Conservation (phyloP, 192 early-diverging fungal species). For the Entomortierella chlamydospora region DNA sequence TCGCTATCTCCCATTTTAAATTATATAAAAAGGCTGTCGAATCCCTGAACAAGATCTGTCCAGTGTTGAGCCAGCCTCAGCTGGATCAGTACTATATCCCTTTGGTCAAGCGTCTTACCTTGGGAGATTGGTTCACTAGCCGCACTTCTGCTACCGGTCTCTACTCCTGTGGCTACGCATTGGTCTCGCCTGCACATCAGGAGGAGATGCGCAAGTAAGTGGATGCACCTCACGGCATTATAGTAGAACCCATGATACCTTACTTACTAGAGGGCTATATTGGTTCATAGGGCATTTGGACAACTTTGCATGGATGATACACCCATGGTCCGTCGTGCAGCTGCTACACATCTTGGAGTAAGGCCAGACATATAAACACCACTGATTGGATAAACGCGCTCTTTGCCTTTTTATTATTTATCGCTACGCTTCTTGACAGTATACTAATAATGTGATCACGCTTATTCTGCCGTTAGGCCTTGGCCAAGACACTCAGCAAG, state of each 20-base stretch:
- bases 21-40: conserved; percentile 83
- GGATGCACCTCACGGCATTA: neutral
- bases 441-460: no score
- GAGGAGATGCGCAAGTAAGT: conserved; percentile 85
- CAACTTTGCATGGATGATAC: conserved; percentile 93
- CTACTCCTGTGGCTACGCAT: conserved; percentile 86
- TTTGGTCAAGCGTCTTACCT: conserved; percentile 88
- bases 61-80: conserved; percentile 78
- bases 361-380: conserved; percentile 24
- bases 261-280: neutral
- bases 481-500: conserved; percentile 76
- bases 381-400: neutral
- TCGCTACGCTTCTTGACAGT: neutral
- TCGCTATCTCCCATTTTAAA: neutral
- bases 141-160: conserved; percentile 94
- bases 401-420: neutral
- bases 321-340: conserved; percentile 97
- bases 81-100: conserved; percentile 93
- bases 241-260: no score
- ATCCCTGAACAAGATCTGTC: conserved; percentile 88
- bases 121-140: conserved; percentile 99
- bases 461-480: no score
- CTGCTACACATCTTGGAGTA: conserved; percentile 86
- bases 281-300: conserved; percentile 69
- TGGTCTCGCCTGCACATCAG: conserved; percentile 78